These are phyloP conservation scores for Neonectria neomacrospora DNA, from an alignment of 2,329 filamentous ascomycete species.

Conservation along the genomic window DNA sequence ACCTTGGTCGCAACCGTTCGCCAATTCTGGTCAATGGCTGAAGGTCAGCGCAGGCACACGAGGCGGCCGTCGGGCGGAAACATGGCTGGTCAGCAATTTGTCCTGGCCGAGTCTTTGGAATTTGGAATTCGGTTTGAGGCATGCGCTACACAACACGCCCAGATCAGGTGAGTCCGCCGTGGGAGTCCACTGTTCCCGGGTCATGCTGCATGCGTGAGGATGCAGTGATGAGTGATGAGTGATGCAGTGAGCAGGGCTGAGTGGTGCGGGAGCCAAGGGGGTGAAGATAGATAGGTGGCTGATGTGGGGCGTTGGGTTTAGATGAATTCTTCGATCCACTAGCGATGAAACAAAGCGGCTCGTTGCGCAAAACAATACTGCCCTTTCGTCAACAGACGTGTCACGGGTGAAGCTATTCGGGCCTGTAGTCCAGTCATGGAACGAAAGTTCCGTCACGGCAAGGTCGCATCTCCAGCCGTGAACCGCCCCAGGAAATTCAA, in stretches of 20 bases:
- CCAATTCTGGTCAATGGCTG: not conserved
- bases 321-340: constrained; percentile 2
- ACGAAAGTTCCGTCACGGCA: not conserved
- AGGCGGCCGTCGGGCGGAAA: not conserved
- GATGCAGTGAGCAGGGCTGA: constrained; percentile 20
- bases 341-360: not conserved
- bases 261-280: too few species aligned
- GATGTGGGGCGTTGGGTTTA: constrained; percentile 1
- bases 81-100: not conserved
- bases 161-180: not conserved
- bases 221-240: constrained; percentile 9
- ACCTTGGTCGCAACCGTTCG: not conserved
- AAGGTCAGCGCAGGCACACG: not conserved
- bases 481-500: not conserved
- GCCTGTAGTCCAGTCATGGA: not conserved
- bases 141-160: too few species aligned
- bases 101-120: not conserved
- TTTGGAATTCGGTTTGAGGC: too few species aligned
- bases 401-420: constrained; percentile 1
- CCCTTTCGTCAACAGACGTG: not conserved
- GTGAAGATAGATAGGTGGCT: not conserved
- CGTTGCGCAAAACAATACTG: not conserved
- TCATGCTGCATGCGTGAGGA: constrained; percentile 1
- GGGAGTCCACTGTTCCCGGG: not conserved
- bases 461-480: not conserved